Evolutionary conservation across 2,329 filamentous ascomycete species (phyloP).

Genomic region (Penicillium decumbens): DNA sequence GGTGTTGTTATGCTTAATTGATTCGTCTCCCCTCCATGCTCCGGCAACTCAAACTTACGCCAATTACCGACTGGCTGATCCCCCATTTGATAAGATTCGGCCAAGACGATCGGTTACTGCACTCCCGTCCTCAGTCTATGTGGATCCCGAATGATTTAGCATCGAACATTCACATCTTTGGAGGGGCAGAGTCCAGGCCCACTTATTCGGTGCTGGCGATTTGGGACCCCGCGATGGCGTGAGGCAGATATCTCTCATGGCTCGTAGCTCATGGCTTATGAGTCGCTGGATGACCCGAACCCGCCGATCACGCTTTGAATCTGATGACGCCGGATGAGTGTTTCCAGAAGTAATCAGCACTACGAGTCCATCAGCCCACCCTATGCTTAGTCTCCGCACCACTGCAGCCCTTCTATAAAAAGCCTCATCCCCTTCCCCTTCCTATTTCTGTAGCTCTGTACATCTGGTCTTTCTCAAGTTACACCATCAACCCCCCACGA

Average conservation of each 20-base stretch:
- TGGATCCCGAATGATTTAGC: not conserved
- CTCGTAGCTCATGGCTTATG: not conserved
- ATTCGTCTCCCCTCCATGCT: not conserved
- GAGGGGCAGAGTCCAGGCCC: conserved; percentile 6
- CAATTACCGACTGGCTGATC: not conserved
- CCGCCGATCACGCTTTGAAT: conserved; percentile 1
- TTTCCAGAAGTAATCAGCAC: conserved; percentile 7
- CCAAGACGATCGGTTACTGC: not conserved
- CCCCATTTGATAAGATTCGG: not conserved
- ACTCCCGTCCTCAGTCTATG: conserved; percentile 2
- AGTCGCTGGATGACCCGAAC: conserved; percentile 7
- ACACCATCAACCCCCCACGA: no score
- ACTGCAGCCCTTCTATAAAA: conserved; percentile 11
- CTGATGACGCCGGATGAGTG: conserved; percentile 14
- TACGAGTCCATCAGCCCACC: conserved; percentile 9
- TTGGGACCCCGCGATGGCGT: conserved; percentile 22
- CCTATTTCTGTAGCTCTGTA: not conserved
- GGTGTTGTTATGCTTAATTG: not conserved
- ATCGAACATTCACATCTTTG: not conserved
- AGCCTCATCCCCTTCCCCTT: not conserved
- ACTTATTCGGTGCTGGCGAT: conserved; percentile 6
- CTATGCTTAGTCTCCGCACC: conserved; percentile 11
- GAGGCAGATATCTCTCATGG: not conserved
- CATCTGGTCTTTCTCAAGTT: not conserved
- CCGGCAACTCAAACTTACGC: not conserved